These are phyloP conservation scores for Bretschneidera sinensis DNA, from an alignment of 345 rosid genomes.

Conservation along the genomic window DNA sequence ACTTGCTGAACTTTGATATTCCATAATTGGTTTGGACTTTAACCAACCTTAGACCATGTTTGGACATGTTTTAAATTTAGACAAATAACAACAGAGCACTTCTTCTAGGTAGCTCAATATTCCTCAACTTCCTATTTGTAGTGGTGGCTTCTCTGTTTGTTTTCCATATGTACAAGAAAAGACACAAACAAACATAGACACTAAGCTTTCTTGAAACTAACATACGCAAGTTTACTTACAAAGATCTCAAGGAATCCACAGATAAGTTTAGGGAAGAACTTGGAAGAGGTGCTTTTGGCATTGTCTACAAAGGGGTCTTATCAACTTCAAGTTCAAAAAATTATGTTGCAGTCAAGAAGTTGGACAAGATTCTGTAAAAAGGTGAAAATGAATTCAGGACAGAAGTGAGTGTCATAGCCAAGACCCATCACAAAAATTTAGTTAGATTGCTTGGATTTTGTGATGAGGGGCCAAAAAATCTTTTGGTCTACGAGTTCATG, in stretches of 20 bases:
- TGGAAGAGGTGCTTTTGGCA: constrained; percentile 44
- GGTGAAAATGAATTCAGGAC: constrained; percentile 37
- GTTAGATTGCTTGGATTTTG: constrained; percentile 42
- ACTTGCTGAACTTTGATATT: too few species aligned
- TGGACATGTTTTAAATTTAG: too few species aligned
- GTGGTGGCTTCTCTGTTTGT: too few species aligned
- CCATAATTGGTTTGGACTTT: too few species aligned
- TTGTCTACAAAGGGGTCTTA: constrained; percentile 33
- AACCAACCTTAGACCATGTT: too few species aligned
- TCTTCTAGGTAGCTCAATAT: constrained; percentile 20
- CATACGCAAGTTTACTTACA: constrained; percentile 33
- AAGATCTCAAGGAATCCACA: constrained; percentile 31
- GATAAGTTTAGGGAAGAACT: constrained; percentile 33
- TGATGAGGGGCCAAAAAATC: constrained; percentile 23
- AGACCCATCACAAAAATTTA: constrained; percentile 46
- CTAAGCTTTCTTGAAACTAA: too few species aligned
- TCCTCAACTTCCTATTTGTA: too few species aligned
- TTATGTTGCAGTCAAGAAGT: constrained; percentile 41
- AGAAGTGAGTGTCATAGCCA: constrained; percentile 41
- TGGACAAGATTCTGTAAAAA: constrained; percentile 27
- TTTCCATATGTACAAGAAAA: too few species aligned
- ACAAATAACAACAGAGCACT: too few species aligned
- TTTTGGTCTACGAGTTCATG: constrained; percentile 44
- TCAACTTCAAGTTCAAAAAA: constrained; percentile 13
- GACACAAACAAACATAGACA: too few species aligned